These are phyloP conservation scores for Westerdykella sp. DNA, from an alignment of 2,329 filamentous ascomycete genomes.

Conservation along the genomic window DNA sequence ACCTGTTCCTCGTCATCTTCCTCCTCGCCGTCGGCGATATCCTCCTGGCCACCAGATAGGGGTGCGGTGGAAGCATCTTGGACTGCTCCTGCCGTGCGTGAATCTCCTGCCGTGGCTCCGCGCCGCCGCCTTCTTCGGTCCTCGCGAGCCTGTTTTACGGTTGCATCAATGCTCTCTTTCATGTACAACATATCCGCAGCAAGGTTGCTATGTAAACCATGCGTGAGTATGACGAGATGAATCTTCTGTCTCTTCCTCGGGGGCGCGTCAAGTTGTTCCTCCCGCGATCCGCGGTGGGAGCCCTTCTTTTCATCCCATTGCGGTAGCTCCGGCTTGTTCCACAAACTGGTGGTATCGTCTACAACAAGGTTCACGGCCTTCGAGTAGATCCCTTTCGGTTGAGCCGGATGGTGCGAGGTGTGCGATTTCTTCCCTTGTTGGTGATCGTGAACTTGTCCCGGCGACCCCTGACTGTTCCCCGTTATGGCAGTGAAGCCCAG, in stretches of 20 bases:
- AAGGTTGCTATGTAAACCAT: slow-evolving; percentile 92
- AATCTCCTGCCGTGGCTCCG: slow-evolving; percentile 18
- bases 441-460: slow-evolving; percentile 68
- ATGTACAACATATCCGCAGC: slow-evolving; percentile 94
- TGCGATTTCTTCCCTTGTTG: slow-evolving; percentile 57
- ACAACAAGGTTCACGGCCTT: slow-evolving; percentile 70
- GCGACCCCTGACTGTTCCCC: slow-evolving; percentile 44
- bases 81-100: slow-evolving; percentile 1
- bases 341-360: slow-evolving; percentile 82
- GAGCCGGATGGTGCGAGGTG: slow-evolving; percentile 50
- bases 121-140: slow-evolving; percentile 57
- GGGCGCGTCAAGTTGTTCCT: slow-evolving; percentile 13
- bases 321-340: slow-evolving; percentile 85
- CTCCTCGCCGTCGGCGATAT: slow-evolving; percentile 42
- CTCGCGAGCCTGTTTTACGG: slow-evolving; percentile 65
- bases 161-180: slow-evolving; percentile 92
- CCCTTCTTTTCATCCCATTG: slow-evolving; percentile 45
- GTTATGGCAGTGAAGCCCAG: slow-evolving; percentile 56
- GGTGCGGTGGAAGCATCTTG: slow-evolving; percentile 39
- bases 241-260: slow-evolving; percentile 64
- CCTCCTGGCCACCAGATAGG: slow-evolving; percentile 46
- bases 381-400: slow-evolving; percentile 74
- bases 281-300: slow-evolving; percentile 17
- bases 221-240: slow-evolving; percentile 86
- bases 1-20: slow-evolving; percentile 75